Evolutionary conservation across 805 yeast species (phyloP), one percentile per base, ranked within the genome.

Genomic region (Ogataea chonburiensis): DNA sequence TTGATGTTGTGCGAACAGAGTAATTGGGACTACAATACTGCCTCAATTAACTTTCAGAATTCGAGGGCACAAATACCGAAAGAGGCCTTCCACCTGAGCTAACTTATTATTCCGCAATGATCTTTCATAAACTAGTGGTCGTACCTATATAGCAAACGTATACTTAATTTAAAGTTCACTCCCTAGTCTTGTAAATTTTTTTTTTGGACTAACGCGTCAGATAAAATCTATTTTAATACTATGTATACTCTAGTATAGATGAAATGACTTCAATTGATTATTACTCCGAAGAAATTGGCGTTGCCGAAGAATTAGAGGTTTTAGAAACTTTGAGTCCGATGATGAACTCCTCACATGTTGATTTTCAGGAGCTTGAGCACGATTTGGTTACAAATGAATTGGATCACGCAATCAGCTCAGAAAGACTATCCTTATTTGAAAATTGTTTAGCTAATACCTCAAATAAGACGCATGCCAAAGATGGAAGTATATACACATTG

Each of bases 1-100:
- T 64, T 79, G 17, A 76, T 89, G 84, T 71, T 93, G 24, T 81
- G 88, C 39, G 88, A 87, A 56, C 96, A 88, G 59, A 86, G 95
- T 52, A 72, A 75, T 37, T 89, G 94, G 89, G 82, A 85, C 58
- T 80, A 77, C 49, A 78, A 75, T 17, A 70, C 66, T 35, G 89
- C 96, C 17, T 64, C 77, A 10, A 70, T 70, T 28, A 80, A 85
- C 38, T 91, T 91, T 62, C 74, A 77, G 47, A 78, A 73, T 47
- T 81, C 86, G 22, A 73, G 70, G 47, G 49, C 57, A 5, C 55
- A 60, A 24, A 66, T 79, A 23, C 86, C 86, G 13, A 71, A 73
- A 5, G 68, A 75, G 34, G 86, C 86, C 2, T 79, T 50, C 37
- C 58, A 29, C 23, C 22, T 8, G 36, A 31, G 26, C 17, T n/a